Base-by-base conservation (phyloP, 2,329 filamentous ascomycete genomes). In the Teratosphaeria zuluensis region DNA sequence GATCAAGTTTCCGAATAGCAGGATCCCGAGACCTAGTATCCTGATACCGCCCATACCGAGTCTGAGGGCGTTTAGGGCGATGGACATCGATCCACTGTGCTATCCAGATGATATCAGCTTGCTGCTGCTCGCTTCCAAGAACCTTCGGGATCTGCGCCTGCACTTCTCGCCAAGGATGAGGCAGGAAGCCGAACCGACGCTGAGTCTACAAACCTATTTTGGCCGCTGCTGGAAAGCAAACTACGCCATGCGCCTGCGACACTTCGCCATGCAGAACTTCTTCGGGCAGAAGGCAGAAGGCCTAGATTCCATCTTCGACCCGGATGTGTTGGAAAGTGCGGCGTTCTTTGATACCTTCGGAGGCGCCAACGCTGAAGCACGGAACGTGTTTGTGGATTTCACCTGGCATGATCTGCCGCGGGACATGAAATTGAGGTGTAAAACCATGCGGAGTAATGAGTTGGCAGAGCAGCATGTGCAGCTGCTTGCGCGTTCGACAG, bases 81-180 rank as follows among this genome's bases (percentile, higher is more conserved):
- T 80, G 60, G 78, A 85, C 62, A 83, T 85, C 56, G 84, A 86
- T 58, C 84, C 84, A 0, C 74, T 86, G 9, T 86, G 83, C 70
- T 84, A 84, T 64, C 82, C 82, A 0, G 84, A 86, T 69, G 83
- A 85, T 63, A 78, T 86, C 8, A 82, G 81, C 14, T 73, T 80
- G 24, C 70, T 86, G 14, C 70, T 86, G 6, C 69, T 77, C 14
- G 74, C 78, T n/a, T 80, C 80, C 4, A 78, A 75, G 61, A 81
- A 80, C 56, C 71, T 86, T 3, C 73, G 77, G 48, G 79, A 81
- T 33, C 69, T 86, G 7, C 80, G 75, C 57, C 61, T 86, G 60
- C 82, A 86, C 65, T 86, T 82, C 77, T 83, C 77, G 31, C 81
- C 83, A 3, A 80, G 84, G 1, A 86, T 86, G 81, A 76, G 83